Base-by-base conservation (phyloP, 2,329 filamentous ascomycete genomes). In the Cladorrhinum sp. region DNA sequence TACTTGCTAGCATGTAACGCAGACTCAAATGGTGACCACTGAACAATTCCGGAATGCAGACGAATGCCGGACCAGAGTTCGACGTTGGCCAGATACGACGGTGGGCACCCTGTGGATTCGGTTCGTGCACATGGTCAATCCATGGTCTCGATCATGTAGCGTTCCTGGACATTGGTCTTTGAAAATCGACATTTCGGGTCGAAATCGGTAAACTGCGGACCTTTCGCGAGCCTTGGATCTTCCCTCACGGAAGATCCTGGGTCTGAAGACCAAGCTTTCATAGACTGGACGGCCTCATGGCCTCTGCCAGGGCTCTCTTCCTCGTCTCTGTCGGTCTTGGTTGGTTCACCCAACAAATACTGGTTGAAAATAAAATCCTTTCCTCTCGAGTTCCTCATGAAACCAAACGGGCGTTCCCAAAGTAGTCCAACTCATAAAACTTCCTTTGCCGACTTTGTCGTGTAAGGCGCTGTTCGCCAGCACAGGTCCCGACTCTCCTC, bases 391-490 rank as follows among this genome's bases (percentile, higher is more conserved):
- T 46, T n/a, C 20, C 24, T 51, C 49, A 51, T 51, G 49, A 20
- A 26, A 51, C 49, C 23, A 51, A 28, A 51, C 49, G 49, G 12
- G 49, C 49, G 6, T 51, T 51, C 12, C 49, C 49, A 24, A 28
- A 51, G n/a, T 16, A 24, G 26, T 51, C 49, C 21, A 51, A n/a
- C 49, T 51, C 49, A n/a, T 51, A 51, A 51, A 51, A 51, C 49
- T 24, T 18, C 9, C 14, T 18, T 16, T 51, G 49, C 21, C 49
- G 49, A 26, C 49, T 51, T 16, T 51, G 49, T 24, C 49, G 18
- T 28, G 49, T 51, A 26, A n/a, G 7, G 2, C 49, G 3, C 20
- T 28, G 18, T 16, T 24, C 21, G 3, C 8, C 21, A 3, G 16
- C 4, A 26, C 21, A 51, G 2, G 49, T 7, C 49, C 49, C 9